A percentile compares a stretch with the other conserved stretches of the same genome.
Evolutionary conservation across 768 basidiomycete species (phyloP).

Genomic region (Tylopilus vinaceipallidus): DNA sequence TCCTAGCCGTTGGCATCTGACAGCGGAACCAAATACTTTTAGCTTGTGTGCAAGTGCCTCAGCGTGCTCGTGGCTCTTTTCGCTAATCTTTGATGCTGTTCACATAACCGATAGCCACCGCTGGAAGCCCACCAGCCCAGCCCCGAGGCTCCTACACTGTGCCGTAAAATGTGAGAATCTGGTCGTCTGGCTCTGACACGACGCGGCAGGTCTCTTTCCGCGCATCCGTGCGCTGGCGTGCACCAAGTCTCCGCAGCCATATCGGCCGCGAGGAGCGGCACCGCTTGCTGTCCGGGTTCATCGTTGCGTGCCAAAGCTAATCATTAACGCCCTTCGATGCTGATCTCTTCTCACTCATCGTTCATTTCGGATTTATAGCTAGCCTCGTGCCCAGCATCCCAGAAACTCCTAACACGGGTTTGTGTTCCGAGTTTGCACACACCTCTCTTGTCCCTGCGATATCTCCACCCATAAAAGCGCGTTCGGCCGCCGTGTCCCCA

Average conservation of each 20-base stretch:
- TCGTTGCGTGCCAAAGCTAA: constrained; percentile 31
- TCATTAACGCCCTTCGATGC: constrained; percentile 34
- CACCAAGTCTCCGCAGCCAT: constrained; percentile 13
- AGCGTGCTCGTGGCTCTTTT: constrained; percentile 8
- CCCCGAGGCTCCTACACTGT: constrained; percentile 1
- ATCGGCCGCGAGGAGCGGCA: constrained; percentile 27
- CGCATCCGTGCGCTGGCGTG: constrained; percentile 1
- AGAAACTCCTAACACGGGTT: constrained; percentile 31
- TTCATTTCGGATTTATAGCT: constrained; percentile 38
- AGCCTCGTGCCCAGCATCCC: constrained; percentile 33
- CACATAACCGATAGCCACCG: constrained; percentile 17
- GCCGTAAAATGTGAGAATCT: constrained; percentile 23
- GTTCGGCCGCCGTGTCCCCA: constrained; percentile 17
- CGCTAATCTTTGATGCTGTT: constrained; percentile 26
- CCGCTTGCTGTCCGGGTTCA: constrained; percentile 26
- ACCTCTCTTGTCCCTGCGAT: constrained; percentile 26
- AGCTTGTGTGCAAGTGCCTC: constrained; percentile 12
- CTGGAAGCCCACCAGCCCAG: constrained; percentile 11
- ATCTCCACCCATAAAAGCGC: constrained; percentile 33
- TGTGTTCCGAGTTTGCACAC: constrained; percentile 29
- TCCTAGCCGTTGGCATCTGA: constrained; percentile 22
- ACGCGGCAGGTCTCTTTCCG: constrained; percentile 9
- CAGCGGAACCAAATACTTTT: constrained; percentile 30
- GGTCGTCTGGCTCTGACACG: background rate
- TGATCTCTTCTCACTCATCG: constrained; percentile 33